Evolutionary conservation across 2,329 filamentous ascomycete genomes (phyloP).

Genomic region (Cephalotrichum gorgonifer): DNA sequence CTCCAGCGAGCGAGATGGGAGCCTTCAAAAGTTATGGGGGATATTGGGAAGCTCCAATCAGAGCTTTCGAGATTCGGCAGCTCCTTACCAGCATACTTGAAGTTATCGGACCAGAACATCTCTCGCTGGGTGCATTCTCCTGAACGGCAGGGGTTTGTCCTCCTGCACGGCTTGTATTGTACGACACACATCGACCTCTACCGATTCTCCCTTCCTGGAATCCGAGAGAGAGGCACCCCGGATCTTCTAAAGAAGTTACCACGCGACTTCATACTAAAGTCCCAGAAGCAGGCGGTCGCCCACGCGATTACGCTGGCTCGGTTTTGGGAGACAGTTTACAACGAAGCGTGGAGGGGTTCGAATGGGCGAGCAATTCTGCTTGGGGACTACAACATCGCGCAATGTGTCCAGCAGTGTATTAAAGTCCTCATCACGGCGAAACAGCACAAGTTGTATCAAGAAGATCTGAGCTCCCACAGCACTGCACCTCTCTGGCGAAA

Average conservation of each 20-base stretch:
- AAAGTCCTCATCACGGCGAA: constrained; percentile 23
- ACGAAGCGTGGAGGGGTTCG: constrained; percentile 15
- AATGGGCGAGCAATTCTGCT: constrained; percentile 11
- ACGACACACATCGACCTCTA: constrained; percentile 27
- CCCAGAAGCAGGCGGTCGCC: constrained; percentile 26
- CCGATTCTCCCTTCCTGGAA: constrained; percentile 24
- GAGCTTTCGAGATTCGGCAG: constrained; percentile 24
- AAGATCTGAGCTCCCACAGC: constrained; percentile 21
- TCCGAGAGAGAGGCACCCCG: constrained; percentile 19
- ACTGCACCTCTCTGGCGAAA: constrained; percentile 25
- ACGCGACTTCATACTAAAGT: constrained; percentile 21
- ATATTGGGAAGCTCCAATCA: constrained; percentile 24
- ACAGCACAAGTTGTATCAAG: constrained; percentile 22
- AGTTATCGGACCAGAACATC: constrained; percentile 23
- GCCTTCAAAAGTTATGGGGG: constrained; percentile 25
- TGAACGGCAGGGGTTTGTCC: constrained; percentile 23
- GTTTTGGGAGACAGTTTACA: constrained; percentile 23
- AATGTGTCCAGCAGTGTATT: constrained; percentile 11
- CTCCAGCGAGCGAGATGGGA: constrained; percentile 13
- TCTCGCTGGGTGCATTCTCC: constrained; percentile 17
- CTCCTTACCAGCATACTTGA: constrained; percentile 21
- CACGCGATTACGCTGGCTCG: constrained; percentile 24
- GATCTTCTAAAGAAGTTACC: constrained; percentile 24
- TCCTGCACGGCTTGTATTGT: constrained; percentile 24
- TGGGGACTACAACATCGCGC: constrained; percentile 9